These are phyloP conservation scores for Omphalotus guepiniiformis DNA, from an alignment of 768 basidiomycete species.

Conservation along the genomic window DNA sequence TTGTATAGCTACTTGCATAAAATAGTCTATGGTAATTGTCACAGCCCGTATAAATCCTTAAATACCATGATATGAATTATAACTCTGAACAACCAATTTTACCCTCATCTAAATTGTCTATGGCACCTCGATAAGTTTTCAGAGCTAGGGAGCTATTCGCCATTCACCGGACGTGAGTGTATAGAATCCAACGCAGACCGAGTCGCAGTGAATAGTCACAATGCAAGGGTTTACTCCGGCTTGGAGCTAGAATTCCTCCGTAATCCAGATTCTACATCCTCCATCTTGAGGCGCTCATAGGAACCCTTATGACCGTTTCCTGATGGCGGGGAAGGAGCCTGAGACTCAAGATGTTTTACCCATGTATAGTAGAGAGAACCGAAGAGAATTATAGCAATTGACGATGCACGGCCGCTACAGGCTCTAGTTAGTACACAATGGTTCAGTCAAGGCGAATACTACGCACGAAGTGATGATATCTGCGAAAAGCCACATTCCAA, in stretches of 20 bases:
- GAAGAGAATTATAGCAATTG: slow-evolving; percentile 74
- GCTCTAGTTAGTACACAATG: background rate
- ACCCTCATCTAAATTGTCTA: no score
- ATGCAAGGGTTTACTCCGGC: slow-evolving; percentile 7
- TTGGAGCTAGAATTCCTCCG: slow-evolving; percentile 6
- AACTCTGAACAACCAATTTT: no score
- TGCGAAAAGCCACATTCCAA: slow-evolving; percentile 76
- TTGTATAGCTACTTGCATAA: no score
- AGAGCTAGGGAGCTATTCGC: no score
- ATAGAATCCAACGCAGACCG: no score
- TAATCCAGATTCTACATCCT: slow-evolving; percentile 56
- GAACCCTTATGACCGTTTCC: slow-evolving; percentile 20
- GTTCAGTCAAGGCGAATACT: background rate
- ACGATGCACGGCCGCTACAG: slow-evolving; percentile 70
- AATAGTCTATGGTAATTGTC: no score
- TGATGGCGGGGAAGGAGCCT: slow-evolving; percentile 27
- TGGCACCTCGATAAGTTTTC: no score
- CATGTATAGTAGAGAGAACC: slow-evolving; percentile 88
- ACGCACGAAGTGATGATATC: slow-evolving; percentile 79
- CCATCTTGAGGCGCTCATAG: slow-evolving; percentile 63
- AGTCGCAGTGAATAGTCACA: no score
- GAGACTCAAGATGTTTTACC: slow-evolving; percentile 75
- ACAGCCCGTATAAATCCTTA: no score
- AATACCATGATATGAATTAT: no score
- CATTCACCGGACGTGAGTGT: no score